Conservation (phyloP, 345 rosid genomes). For the Linum lewisii region DNA sequence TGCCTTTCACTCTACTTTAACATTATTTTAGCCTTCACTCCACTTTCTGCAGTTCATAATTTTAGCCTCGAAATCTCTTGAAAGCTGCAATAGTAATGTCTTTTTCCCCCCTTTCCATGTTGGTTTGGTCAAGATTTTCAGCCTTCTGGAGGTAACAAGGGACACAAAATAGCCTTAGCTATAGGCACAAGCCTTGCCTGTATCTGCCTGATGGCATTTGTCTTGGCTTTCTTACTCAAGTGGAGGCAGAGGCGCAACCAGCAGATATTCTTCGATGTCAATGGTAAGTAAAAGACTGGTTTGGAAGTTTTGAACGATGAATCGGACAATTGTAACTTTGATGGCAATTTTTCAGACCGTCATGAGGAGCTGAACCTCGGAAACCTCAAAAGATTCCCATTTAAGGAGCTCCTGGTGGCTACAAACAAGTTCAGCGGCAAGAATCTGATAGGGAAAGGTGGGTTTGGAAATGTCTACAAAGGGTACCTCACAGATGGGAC, state of each 20-base stretch:
- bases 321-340: too few relatives aligned
- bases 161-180: constrained; percentile 59
- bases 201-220: constrained; percentile 48
- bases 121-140: constrained; percentile 32
- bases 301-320: not conserved
- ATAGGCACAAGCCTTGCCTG: constrained; percentile 59
- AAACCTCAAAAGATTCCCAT: constrained; percentile 73
- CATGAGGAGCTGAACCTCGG: constrained; percentile 66
- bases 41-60: not conserved
- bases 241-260: constrained; percentile 70
- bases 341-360: constrained; percentile 40
- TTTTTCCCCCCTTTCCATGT: not conserved
- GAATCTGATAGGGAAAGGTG: constrained; percentile 83
- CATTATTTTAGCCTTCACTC: not conserved
- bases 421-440: constrained; percentile 85
- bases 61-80: not conserved
- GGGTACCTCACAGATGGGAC: constrained; percentile 75
- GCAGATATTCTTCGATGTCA: constrained; percentile 81
- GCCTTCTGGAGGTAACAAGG: constrained; percentile 34
- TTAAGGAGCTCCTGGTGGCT: constrained; percentile 78
- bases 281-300: constrained; percentile 37
- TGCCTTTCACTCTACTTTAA: constrained; percentile 9
- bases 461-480: constrained; percentile 89
- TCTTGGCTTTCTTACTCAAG: constrained; percentile 65
- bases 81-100: not conserved